phyloP scores from a whole-genome alignment of 306 rosid genomes.

The Casuarina glauca region DNA sequence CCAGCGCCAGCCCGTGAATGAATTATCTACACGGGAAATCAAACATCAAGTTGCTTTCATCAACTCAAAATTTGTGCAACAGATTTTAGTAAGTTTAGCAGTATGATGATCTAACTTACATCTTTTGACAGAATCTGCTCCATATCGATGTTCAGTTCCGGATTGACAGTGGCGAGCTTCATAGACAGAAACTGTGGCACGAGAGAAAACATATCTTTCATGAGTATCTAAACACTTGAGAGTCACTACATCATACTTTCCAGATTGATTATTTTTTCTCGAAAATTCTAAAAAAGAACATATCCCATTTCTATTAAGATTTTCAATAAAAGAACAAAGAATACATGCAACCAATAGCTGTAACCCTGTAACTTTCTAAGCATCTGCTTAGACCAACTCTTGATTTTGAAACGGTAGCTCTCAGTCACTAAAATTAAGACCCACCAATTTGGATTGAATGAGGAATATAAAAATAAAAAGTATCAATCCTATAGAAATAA shows the following conservation, averaged over 20 bases:
- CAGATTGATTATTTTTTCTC: not conserved
- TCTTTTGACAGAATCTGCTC: conserved; percentile 89
- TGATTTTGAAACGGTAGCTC: not conserved
- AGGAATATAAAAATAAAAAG: not conserved
- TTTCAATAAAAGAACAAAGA: not conserved
- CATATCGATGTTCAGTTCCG: conserved; percentile 77
- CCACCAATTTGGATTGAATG: not conserved
- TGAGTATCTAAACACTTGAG: conserved; percentile 17
- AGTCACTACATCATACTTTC: not conserved
- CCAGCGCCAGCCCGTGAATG: conserved; percentile 58
- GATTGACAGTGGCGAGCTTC: conserved; percentile 98
- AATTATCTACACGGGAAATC: conserved; percentile 54
- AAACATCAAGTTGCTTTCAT: conserved; percentile 15
- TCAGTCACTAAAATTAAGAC: not conserved
- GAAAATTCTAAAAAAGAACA: not conserved
- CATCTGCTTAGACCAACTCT: not conserved
- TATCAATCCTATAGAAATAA: not conserved
- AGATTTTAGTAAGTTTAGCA: not conserved
- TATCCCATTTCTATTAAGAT: not conserved
- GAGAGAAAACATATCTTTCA: conserved; percentile 1
- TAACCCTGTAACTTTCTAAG: not conserved
- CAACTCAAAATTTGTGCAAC: not conserved
- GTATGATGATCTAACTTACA: conserved; percentile 50
- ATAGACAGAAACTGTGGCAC: conserved; percentile 85
- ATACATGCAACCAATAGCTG: not conserved